Base-by-base conservation (phyloP, 192 early-diverging fungal species). In the Coemansia erecta region DNA sequence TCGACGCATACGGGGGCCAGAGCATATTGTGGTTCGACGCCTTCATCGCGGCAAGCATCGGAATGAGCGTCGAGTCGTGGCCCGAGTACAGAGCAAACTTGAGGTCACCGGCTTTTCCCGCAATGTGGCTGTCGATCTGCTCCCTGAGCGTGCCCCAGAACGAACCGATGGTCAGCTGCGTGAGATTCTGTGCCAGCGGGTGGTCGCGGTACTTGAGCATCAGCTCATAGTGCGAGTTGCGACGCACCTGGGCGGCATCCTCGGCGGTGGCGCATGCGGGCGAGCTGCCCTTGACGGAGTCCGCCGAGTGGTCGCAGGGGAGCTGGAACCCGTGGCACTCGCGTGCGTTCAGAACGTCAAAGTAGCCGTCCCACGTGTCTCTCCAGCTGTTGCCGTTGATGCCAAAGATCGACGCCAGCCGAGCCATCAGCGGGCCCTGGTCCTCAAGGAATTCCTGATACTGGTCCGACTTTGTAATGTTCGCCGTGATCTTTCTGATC, bases 1-100 rank as follows among this genome's bases (percentile, higher is more conserved):
- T 72, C 3, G 81, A 81, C 14, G 70, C 81, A 44, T 84, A 85
- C 5, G 83, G 75, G 8, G 83, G 84, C 84, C 84, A 85, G 18
- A 72, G 49, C 42, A 61, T 76, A 49, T 67, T 51, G 11, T 31
- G 40, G 54, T 78, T 47, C 10, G 62, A 59, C 0, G 68, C 65
- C 0, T 58, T 68, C 8, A 85, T 65, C 9, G 72, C 56, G 8
- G 39, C 61, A 11, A 83, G 56, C n/a, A 85, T 54, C 12, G 72
- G 71, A 35, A 67, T 58, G 23, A 85, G 31, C 0, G 84, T 80
- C 14, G 68, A 56, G 54, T 84, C 83, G 41, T 83, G 84, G 0
- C 65, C 80, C 8, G 83, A 84, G 53, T 81, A 84, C 6, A 85
- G 24, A 13, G 76, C 77, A 41, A 85, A 66, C 61, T 68, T 71